Percentiles rank a stretch among this genome's conserved stretches.
phyloP scores from a whole-genome alignment of 768 basidiomycete genomes.

The Hebeloma cylindrosporum region DNA sequence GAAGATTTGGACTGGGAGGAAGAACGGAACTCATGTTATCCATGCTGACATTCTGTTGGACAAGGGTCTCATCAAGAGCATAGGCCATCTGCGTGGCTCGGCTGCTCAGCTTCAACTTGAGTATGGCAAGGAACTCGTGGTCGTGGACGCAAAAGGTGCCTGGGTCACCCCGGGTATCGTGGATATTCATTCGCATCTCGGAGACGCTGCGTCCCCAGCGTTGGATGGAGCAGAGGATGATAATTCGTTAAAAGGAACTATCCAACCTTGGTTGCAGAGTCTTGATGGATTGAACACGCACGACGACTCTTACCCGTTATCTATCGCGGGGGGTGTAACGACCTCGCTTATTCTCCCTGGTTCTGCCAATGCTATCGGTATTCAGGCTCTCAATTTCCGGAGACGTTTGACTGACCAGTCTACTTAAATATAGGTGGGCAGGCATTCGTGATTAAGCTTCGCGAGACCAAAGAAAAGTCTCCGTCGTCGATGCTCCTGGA shows the following conservation, averaged over 20 bases:
- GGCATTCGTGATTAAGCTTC: conserved; percentile 64
- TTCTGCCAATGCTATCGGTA: conserved; percentile 64
- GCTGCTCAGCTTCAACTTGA: conserved; percentile 22
- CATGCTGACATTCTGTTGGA: conserved; percentile 69
- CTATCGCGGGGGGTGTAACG: conserved; percentile 81
- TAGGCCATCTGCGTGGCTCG: conserved; percentile 46
- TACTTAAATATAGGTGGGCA: conserved; percentile 20
- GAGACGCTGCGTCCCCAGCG: conserved; percentile 49
- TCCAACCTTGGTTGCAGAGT: conserved; percentile 65
- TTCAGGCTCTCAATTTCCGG: conserved; percentile 4
- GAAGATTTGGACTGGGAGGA: conserved; percentile 78
- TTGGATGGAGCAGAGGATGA: conserved; percentile 54
- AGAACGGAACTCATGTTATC: conserved; percentile 67
- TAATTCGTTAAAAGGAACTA: conserved; percentile 50
- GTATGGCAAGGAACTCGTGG: conserved; percentile 40
- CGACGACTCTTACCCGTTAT: conserved; percentile 66
- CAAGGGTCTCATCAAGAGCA: conserved; percentile 60
- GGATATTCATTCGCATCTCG: conserved; percentile 70
- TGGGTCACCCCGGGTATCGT: conserved; percentile 83
- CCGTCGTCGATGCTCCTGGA: conserved; percentile 77
- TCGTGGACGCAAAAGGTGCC: conserved; percentile 62
- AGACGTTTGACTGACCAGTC: too few relatives aligned
- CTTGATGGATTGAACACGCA: conserved; percentile 82
- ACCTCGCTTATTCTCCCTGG: conserved; percentile 78
- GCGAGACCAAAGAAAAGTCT: conserved; percentile 68